Evolutionary conservation across 202 grass and related monocot species (phyloP).

Genomic region (Eragrostis tef): DNA sequence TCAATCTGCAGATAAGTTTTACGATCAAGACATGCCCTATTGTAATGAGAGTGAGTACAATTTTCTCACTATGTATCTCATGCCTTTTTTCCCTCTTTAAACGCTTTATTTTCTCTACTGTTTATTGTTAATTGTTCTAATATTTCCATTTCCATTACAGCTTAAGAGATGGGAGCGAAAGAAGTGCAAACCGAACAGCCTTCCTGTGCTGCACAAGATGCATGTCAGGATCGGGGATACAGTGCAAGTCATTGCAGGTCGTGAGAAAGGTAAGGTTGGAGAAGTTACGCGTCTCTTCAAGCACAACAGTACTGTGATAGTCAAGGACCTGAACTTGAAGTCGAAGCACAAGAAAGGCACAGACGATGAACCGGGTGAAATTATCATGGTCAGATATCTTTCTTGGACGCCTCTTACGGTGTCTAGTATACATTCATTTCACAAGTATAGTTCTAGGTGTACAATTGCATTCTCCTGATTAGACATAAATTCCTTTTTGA

Average conservation of each 20-base stretch:
- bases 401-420: background rate
- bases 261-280: constrained; percentile 93
- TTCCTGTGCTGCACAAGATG: constrained; percentile 91
- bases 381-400: constrained; percentile 66
- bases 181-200: constrained; percentile 93
- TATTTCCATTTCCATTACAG: constrained; percentile 47
- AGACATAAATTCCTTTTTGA: constrained; percentile 11
- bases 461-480: constrained; percentile 9
- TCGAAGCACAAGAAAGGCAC: constrained; percentile 95
- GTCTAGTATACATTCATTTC: background rate
- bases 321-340: constrained; percentile 94
- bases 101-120: background rate
- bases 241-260: constrained; percentile 79
- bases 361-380: constrained; percentile 85
- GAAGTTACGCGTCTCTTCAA: constrained; percentile 72
- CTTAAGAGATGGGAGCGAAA: constrained; percentile 91
- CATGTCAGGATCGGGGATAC: constrained; percentile 90
- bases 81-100: background rate
- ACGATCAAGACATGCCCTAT: constrained; percentile 61
- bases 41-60: constrained; percentile 57
- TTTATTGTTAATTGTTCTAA: background rate
- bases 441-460: constrained; percentile 19
- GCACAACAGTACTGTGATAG: constrained; percentile 91
- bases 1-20: constrained; percentile 53
- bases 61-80: background rate